These are phyloP conservation scores for Colletotrichum tropicale DNA, from an alignment of 2,329 filamentous ascomycete species.

Conservation along the genomic window DNA sequence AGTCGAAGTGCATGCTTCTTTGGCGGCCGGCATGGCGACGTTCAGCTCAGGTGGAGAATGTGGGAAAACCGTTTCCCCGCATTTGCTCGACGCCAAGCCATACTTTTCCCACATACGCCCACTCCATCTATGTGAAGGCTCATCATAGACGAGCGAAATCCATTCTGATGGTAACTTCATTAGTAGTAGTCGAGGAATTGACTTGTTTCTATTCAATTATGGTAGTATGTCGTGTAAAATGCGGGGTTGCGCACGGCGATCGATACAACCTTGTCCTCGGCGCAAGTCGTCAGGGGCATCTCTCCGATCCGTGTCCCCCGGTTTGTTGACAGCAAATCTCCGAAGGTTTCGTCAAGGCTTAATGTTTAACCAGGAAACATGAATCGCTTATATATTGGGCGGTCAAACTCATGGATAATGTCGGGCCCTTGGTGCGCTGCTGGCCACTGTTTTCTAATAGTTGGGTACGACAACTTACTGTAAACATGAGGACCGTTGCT, in stretches of 20 bases:
- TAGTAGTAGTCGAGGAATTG: background rate
- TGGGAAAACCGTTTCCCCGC: background rate
- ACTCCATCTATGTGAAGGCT: background rate
- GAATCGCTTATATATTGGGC: background rate
- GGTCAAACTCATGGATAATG: too few relatives aligned
- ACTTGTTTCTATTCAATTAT: background rate
- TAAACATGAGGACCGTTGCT: background rate
- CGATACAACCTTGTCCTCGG: background rate
- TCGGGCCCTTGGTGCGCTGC: background rate
- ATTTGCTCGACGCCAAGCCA: background rate
- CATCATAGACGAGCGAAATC: background rate
- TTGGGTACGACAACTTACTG: background rate
- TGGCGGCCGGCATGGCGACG: background rate
- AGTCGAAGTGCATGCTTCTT: background rate
- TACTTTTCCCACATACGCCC: background rate
- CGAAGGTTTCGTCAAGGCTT: background rate
- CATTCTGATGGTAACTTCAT: background rate
- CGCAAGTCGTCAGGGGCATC: background rate
- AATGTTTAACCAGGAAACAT: background rate
- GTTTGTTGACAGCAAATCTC: background rate
- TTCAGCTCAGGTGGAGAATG: background rate
- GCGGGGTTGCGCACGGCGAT: background rate
- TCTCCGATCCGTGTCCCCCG: background rate
- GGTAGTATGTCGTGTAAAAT: background rate
- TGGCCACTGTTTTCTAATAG: background rate